Evolutionary conservation across 805 yeast genomes (phyloP).

Genomic region (Candida vaughaniae): DNA sequence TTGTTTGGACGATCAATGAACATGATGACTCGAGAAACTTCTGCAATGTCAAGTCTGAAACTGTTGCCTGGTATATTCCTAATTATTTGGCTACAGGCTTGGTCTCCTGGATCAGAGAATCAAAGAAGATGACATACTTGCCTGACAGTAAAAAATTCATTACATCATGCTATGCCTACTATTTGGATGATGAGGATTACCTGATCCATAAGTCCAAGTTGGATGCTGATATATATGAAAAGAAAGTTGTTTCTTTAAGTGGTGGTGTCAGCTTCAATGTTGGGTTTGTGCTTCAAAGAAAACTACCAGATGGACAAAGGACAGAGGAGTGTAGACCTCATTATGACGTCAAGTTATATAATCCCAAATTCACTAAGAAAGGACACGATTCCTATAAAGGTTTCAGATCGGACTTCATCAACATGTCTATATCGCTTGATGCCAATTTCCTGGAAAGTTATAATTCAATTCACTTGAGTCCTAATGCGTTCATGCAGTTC

Average conservation of each 20-base stretch:
- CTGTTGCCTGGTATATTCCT: slow-evolving; percentile 71
- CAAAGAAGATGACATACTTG: slow-evolving; percentile 43
- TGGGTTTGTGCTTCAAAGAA: slow-evolving; percentile 58
- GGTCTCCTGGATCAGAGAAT: slow-evolving; percentile 58
- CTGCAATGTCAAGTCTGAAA: slow-evolving; percentile 59
- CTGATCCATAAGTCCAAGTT: neutral
- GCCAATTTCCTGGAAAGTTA: slow-evolving; percentile 42
- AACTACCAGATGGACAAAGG: slow-evolving; percentile 23
- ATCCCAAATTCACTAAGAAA: slow-evolving; percentile 49
- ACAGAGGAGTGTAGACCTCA: slow-evolving; percentile 56
- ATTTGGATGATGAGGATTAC: slow-evolving; percentile 29
- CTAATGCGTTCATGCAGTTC: slow-evolving; percentile 65
- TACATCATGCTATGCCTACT: slow-evolving; percentile 49
- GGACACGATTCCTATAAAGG: slow-evolving; percentile 43
- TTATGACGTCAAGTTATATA: slow-evolving; percentile 53
- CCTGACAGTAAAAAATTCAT: slow-evolving; percentile 45
- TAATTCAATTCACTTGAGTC: slow-evolving; percentile 77
- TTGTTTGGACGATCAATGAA: slow-evolving; percentile 59
- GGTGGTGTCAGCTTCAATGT: slow-evolving; percentile 62
- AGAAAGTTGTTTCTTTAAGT: slow-evolving; percentile 53
- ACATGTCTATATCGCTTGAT: slow-evolving; percentile 40
- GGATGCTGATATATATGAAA: slow-evolving; percentile 34
- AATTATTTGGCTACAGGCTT: slow-evolving; percentile 56
- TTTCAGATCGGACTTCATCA: slow-evolving; percentile 38
- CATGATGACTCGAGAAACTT: slow-evolving; percentile 68